A percentile compares a stretch with the other conserved stretches of the same genome.
phyloP scores from a whole-genome alignment of 495 filamentous ascomycete genomes.

The Penicillium angulare region DNA sequence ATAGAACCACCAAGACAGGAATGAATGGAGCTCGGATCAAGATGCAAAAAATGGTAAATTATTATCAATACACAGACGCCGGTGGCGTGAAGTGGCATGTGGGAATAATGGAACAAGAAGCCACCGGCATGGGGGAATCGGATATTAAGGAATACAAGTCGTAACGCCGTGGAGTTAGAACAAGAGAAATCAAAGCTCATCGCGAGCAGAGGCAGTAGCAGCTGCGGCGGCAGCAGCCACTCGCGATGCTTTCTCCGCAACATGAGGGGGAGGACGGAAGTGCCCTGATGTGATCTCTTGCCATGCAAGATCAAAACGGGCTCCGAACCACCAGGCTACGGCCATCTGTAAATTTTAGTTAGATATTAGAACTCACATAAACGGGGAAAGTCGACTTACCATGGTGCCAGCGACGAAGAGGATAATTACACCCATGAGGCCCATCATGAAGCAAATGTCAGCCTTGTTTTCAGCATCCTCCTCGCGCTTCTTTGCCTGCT shows the following conservation, averaged over 20 bases:
- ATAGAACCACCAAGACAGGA: too few species aligned
- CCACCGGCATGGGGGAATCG: constrained; percentile 30
- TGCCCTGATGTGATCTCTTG: constrained; percentile 54
- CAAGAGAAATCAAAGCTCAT: constrained; percentile 21
- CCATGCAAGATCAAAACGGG: constrained; percentile 63
- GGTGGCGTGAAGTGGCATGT: constrained; percentile 8
- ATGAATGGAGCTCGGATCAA: not conserved
- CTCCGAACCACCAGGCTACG: constrained; percentile 65
- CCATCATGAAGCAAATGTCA: constrained; percentile 62
- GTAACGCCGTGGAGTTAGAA: constrained; percentile 31
- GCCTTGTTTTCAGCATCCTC: constrained; percentile 50
- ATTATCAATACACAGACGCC: constrained; percentile 36
- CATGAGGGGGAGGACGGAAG: constrained; percentile 26
- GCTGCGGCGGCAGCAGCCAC: not conserved
- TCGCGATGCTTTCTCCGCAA: not conserved
- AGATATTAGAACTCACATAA: not conserved
- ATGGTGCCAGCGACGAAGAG: constrained; percentile 61
- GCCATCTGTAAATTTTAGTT: constrained; percentile 52
- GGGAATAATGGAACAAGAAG: constrained; percentile 31
- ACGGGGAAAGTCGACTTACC: constrained; percentile 50
- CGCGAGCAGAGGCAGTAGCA: constrained; percentile 7
- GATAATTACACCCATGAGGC: constrained; percentile 58
- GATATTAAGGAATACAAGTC: constrained; percentile 26
- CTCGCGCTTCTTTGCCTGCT: constrained; percentile 46
- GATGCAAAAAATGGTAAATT: constrained; percentile 21